These are phyloP conservation scores for Spergularia bocconei DNA, from an alignment of 148 eudicot genomes.

Conservation along the genomic window DNA sequence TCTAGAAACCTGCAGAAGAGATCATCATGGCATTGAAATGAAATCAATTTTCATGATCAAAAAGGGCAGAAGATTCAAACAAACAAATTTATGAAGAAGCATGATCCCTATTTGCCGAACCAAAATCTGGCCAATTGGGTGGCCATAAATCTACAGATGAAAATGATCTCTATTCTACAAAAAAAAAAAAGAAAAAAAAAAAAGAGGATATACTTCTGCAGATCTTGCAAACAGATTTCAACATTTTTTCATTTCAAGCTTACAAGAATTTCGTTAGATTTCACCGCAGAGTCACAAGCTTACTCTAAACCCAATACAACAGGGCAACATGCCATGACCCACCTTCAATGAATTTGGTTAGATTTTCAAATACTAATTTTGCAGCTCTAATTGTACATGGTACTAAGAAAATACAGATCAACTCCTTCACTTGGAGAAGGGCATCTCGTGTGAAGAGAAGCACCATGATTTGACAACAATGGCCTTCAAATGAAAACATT, in stretches of 20 bases:
- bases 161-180: no score
- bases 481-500: background rate
- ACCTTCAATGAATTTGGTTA: background rate
- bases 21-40: slow-evolving; percentile 10
- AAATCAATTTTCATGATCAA: slow-evolving; percentile 17
- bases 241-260: background rate
- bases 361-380: slow-evolving; percentile 3
- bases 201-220: background rate
- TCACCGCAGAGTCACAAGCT: background rate
- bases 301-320: background rate
- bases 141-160: background rate
- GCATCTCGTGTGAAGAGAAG: background rate
- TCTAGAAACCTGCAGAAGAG: slow-evolving; percentile 57
- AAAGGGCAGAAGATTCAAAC: background rate
- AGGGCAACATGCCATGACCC: background rate
- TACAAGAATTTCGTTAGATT: background rate
- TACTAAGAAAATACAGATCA: background rate
- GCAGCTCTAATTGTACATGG: background rate
- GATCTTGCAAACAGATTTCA: background rate
- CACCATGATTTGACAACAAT: background rate
- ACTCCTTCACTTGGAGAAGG: background rate
- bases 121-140: background rate
- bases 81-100: background rate
- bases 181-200: no score
- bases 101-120: background rate